phyloP scores from a whole-genome alignment of 495 filamentous ascomycete species.

The Parathielavia hyrcaniae region DNA sequence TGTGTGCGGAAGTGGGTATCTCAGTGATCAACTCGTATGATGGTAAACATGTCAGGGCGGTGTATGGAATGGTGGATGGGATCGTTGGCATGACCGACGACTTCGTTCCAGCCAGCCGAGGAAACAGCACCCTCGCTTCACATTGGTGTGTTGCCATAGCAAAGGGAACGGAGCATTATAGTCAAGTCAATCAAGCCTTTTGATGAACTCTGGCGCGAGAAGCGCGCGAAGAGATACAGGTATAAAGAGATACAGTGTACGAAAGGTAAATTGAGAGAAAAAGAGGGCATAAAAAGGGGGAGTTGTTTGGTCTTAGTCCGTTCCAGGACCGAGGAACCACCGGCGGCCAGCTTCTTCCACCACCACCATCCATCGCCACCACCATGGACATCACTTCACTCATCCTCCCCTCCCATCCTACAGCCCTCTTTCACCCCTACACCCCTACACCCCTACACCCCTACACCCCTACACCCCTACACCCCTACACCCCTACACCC shows the following conservation, averaged over 20 bases:
- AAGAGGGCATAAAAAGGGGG: slow-evolving; percentile 1
- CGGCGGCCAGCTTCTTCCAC: slow-evolving; percentile 41
- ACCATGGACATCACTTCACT: slow-evolving; percentile 20
- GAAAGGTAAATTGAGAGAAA: neutral
- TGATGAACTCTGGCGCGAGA: slow-evolving; percentile 8
- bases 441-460: neutral
- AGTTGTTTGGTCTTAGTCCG: neutral
- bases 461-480: neutral
- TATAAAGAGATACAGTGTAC: slow-evolving; percentile 3
- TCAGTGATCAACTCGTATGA: too few relatives aligned
- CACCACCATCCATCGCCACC: slow-evolving; percentile 50
- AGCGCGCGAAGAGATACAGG: neutral
- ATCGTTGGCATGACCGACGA: too few relatives aligned
- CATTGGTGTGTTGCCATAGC: too few relatives aligned
- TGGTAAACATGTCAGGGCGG: too few relatives aligned
- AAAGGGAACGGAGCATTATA: neutral
- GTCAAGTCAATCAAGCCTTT: slow-evolving; percentile 23
- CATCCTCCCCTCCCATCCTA: neutral
- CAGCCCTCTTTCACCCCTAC: neutral
- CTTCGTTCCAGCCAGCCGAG: too few relatives aligned
- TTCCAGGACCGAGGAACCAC: neutral
- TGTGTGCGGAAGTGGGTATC: too few relatives aligned
- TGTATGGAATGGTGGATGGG: too few relatives aligned
- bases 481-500: neutral
- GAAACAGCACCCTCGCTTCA: too few relatives aligned